Percentiles rank a stretch among this genome's conserved stretches.
Conservation (phyloP, 2,329 filamentous ascomycete species). For the Parastagonospora nodorum region DNA sequence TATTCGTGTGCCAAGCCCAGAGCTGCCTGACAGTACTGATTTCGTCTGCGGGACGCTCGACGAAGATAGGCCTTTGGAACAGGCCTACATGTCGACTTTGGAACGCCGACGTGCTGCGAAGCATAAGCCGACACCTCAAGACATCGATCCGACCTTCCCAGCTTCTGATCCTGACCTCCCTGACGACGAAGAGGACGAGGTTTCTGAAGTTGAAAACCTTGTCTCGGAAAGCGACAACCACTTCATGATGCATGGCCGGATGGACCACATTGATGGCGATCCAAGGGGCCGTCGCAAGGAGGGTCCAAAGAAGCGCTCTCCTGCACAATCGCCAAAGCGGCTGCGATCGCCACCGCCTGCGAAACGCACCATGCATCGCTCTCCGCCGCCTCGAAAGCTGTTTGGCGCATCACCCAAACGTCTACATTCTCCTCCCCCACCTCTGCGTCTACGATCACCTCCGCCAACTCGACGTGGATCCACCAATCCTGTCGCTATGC, state of each 20-base stretch:
- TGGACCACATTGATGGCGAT: constrained; percentile 68
- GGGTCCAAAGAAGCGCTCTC: constrained; percentile 46
- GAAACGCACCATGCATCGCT: constrained; percentile 39
- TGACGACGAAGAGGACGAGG: constrained; percentile 69
- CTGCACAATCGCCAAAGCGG: constrained; percentile 65
- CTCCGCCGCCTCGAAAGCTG: constrained; percentile 58
- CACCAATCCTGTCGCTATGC: constrained; percentile 32
- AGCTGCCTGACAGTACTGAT: constrained; percentile 94
- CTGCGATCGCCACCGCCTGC: constrained; percentile 58
- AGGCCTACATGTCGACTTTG: constrained; percentile 85
- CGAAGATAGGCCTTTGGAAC: constrained; percentile 92
- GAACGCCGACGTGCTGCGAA: constrained; percentile 82
- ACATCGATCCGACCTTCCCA: constrained; percentile 90
- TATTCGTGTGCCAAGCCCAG: constrained; percentile 71
- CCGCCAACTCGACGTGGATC: constrained; percentile 62
- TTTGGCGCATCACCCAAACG: constrained; percentile 75
- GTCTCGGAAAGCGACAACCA: constrained; percentile 67
- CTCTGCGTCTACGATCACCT: constrained; percentile 64
- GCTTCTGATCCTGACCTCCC: constrained; percentile 88
- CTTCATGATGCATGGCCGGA: constrained; percentile 72
- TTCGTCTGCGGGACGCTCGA: constrained; percentile 99
- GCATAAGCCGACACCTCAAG: constrained; percentile 84
- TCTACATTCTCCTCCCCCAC: constrained; percentile 50
- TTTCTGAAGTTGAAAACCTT: constrained; percentile 27
- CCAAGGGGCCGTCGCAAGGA: constrained; percentile 41